Evolutionary conservation across 352 stramenopile genomes (phyloP).

Genomic region (Bremia lactucae): DNA sequence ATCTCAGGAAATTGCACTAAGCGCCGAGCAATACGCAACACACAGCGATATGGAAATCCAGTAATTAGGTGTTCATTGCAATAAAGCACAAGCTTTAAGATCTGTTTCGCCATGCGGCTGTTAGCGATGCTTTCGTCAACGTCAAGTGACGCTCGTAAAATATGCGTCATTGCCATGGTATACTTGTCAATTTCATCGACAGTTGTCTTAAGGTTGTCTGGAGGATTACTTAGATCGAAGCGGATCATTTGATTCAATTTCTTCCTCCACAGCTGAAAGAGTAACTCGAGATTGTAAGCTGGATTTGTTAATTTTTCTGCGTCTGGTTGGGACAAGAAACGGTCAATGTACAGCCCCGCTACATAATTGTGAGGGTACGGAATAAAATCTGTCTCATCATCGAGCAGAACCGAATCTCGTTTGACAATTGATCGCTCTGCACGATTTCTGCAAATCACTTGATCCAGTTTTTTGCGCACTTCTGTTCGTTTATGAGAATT

Average conservation of each 20-base stretch:
- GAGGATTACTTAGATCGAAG: constrained; percentile 50
- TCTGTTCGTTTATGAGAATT: constrained; percentile 66
- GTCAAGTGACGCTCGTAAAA: constrained; percentile 46
- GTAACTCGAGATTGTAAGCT: constrained; percentile 64
- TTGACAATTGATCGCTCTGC: constrained; percentile 62
- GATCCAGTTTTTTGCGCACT: constrained; percentile 63
- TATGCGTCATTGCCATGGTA: constrained; percentile 59
- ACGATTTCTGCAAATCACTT: constrained; percentile 71
- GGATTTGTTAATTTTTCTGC: constrained; percentile 64
- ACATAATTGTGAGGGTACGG: constrained; percentile 55
- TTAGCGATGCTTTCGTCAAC: constrained; percentile 65
- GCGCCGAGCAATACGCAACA: constrained; percentile 46
- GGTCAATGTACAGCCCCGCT: constrained; percentile 61
- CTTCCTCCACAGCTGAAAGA: constrained; percentile 65
- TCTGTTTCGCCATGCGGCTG: constrained; percentile 54
- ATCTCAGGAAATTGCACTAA: constrained; percentile 61
- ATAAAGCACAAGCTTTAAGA: constrained; percentile 62
- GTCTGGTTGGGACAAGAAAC: constrained; percentile 59
- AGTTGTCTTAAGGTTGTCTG: constrained; percentile 35
- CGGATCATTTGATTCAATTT: constrained; percentile 44
- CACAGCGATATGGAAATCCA: constrained; percentile 60
- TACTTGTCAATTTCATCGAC: constrained; percentile 56
- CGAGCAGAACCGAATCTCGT: constrained; percentile 62
- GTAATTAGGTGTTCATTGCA: constrained; percentile 65
- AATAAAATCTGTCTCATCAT: constrained; percentile 56